Evolutionary conservation across 2,329 filamentous ascomycete species (phyloP), one percentile per base, ranked within the genome.

Genomic region (Aspergillus arachidicola): DNA sequence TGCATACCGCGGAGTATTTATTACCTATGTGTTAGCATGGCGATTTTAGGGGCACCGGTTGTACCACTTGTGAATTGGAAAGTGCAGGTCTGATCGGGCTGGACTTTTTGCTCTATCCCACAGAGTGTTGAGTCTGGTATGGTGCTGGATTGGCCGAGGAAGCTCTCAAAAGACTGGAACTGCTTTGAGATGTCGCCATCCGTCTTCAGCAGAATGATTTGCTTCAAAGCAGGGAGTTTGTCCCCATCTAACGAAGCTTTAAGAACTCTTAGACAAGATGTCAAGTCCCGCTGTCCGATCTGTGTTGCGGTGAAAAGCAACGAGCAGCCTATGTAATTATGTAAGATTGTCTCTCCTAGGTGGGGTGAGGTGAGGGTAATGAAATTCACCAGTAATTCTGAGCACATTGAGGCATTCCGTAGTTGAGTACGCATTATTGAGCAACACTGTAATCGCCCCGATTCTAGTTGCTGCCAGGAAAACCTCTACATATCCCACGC

Each of bases 41-140:
- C 87, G 2, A 88, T 88, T 71, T 91, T 91, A 46, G 89, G 88
- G 19, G 85, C 78, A 2, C 88, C 88, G 0, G 88, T 91, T 1
- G 88, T 89, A 16, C 88, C 88, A 70, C 86, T 79, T 4, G 88
- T 90, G 76, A 90, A 90, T 70, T 90, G 87, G 50, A 90, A 81
- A 70, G 90, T 90, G 73, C 86, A 87, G 1, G 89, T 85, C n/a
- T 50, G 30, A n/a, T 53, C 50, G 4, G 6, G 7, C 10, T 32
- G n/a, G 28, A 34, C 50, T 12, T 53, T 34, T n/a, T 23, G 26
- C 23, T 53, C 50, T n/a, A 34, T 53, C 23, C 23, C 28, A 12
- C 1, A 6, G 30, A 53, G 30, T 32, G 30, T 34, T 2, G 50
- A 32, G 30, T 32, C 16, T 53, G 50, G n/a, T n/a, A 34, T 14